Base-by-base conservation (phyloP, 1,284 basidiomycete genomes). In the Cutaneotrichosporon cutaneum region DNA sequence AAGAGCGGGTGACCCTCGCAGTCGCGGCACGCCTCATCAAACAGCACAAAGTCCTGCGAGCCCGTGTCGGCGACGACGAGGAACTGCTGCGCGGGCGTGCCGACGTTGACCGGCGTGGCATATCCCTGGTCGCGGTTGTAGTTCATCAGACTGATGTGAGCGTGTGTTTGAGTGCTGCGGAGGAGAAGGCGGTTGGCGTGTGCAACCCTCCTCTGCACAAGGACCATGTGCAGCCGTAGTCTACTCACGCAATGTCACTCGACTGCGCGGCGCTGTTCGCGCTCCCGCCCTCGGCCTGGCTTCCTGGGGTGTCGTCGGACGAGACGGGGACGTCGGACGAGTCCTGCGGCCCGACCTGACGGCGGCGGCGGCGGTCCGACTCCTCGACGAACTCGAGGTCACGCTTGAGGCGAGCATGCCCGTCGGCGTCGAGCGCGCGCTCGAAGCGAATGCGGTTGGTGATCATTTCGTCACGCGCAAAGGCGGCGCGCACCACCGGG, bases 11-110 rank as follows among this genome's bases (percentile, higher is more conserved):
- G 58, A 22, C 60, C 56, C 1, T 26, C 42, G 39, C 70, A 72
- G 5, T 24, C 47, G 13, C 2, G 9, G 26, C 59, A 60, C 2
- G 16, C 9, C 58, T 94, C 90, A 74, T 94, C 92, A 72, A 93
- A 92, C 61, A 94, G 81, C 75, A 94, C 93, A 81, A 92, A 90
- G 80, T 96, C 93, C 7, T 88, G 90, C 77, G 91, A 91, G 70
- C 85, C 86, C 58, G 94, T 84, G 0, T 92, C 93, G 71, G 91
- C 90, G 13, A 90, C 88, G 58, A 96, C 92, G 79, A 95, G 93
- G 16, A 89, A 86, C 52, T 90, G 87, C 22, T 91, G 92, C 30
- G 95, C 83, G 0, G 93, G 82, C n/a, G 82, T 81, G 10, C 73
- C 59, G 26, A 60, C 59, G 7, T 33, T 22, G 21, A 60, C 35